Conservation (phyloP, 1,284 basidiomycete genomes). For the Ceratobasidium sp. region DNA sequence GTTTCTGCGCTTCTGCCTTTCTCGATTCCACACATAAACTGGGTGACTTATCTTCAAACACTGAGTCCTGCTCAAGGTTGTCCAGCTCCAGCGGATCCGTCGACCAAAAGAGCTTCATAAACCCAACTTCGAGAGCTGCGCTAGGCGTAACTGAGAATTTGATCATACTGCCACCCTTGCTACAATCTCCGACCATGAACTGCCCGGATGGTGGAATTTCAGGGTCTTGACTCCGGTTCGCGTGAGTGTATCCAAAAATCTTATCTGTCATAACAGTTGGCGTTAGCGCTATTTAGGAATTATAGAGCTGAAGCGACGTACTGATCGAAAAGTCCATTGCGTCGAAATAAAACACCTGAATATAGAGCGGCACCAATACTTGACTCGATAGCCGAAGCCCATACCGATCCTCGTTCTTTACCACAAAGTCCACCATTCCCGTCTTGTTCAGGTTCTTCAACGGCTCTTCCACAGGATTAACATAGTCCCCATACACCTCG, state of each 20-base stretch:
- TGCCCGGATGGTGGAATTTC: background rate
- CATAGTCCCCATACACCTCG: no score
- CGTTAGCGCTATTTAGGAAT: no score
- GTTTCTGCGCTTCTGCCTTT: background rate
- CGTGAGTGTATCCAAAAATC: conserved; percentile 3
- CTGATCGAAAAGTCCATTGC: conserved; percentile 59
- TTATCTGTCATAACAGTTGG: background rate
- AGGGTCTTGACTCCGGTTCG: background rate
- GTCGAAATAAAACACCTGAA: conserved; percentile 62
- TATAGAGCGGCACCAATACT: conserved; percentile 59
- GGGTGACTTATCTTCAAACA: background rate
- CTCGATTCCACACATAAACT: background rate
- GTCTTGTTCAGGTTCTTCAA: conserved; percentile 48
- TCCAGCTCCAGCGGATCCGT: conserved; percentile 6
- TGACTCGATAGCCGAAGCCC: conserved; percentile 58
- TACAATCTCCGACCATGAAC: background rate
- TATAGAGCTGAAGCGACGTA: no score
- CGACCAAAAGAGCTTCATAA: conserved; percentile 11
- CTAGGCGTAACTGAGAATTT: background rate
- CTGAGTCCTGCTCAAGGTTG: background rate
- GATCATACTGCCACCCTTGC: background rate
- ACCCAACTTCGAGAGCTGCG: background rate
- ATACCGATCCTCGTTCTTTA: conserved; percentile 54
- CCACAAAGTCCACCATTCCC: conserved; percentile 49
- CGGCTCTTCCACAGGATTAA: conserved; percentile 50